Percentiles rank a stretch among this genome's conserved stretches.
phyloP scores from a whole-genome alignment of 306 rosid genomes.

The Abrus pulchellus region DNA sequence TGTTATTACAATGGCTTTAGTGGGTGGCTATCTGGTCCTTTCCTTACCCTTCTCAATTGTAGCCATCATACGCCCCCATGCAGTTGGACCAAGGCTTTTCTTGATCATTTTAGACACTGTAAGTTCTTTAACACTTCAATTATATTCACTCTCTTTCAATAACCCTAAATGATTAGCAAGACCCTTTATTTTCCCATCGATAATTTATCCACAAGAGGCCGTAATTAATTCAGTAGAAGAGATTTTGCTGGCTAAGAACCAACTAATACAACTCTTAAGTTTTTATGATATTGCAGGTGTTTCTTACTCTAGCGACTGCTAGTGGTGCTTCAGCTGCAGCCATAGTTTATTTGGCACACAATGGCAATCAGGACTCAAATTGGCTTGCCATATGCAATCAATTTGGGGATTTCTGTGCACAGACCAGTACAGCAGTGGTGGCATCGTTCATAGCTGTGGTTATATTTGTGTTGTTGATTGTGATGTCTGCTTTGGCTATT shows the following conservation, averaged over 20 bases:
- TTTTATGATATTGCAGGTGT: conserved; percentile 58
- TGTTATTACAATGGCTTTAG: conserved; percentile 72
- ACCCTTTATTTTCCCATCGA: too few species aligned
- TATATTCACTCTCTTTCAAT: neutral
- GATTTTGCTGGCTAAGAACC: too few species aligned
- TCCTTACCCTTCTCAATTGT: conserved; percentile 84
- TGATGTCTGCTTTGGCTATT: conserved; percentile 72
- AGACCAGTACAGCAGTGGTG: conserved; percentile 78
- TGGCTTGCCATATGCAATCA: conserved; percentile 93
- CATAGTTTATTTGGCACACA: conserved; percentile 87
- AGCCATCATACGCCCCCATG: conserved; percentile 76
- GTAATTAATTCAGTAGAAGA: too few species aligned
- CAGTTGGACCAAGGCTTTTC: conserved; percentile 66
- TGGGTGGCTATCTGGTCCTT: conserved; percentile 75
- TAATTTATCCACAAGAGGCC: too few species aligned
- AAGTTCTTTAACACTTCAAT: conserved; percentile 25
- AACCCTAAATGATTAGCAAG: too few species aligned
- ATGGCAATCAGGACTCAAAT: conserved; percentile 75
- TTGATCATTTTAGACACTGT: conserved; percentile 78
- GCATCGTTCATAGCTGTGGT: conserved; percentile 63
- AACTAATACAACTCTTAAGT: neutral
- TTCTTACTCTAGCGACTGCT: conserved; percentile 70
- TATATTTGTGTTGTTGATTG: conserved; percentile 57
- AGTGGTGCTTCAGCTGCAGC: conserved; percentile 80
- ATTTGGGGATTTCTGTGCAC: conserved; percentile 73